phyloP scores from a whole-genome alignment of 139 green algal genomes.

The Chlamydomonas schloesseri region DNA sequence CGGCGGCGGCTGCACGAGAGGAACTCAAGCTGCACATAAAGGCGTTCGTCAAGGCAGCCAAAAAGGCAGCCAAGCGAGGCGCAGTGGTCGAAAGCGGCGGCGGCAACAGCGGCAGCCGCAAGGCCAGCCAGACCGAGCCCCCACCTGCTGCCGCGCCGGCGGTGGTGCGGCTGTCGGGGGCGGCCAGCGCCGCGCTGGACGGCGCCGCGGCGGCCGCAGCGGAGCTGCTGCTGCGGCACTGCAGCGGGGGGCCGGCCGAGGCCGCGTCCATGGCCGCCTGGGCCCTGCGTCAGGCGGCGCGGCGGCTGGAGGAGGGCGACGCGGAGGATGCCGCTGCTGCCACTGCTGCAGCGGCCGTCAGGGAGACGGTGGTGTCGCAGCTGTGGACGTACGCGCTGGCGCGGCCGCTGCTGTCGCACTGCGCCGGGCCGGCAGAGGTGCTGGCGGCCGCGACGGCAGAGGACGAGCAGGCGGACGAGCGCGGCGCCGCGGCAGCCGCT shows the following conservation, averaged over 20 bases:
- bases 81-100: no score
- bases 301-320: neutral
- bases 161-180: neutral
- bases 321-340: no score
- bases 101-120: no score
- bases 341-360: neutral
- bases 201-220: neutral
- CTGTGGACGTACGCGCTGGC: constrained; percentile 15
- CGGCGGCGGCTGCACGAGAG: no score
- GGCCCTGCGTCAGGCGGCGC: neutral
- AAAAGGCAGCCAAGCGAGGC: neutral
- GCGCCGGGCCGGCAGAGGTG: constrained; percentile 1
- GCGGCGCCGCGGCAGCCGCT: neutral
- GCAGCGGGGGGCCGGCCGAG: neutral
- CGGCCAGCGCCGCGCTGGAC: neutral
- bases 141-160: no score
- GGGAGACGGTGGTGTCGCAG: neutral
- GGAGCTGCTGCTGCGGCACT: neutral
- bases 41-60: neutral
- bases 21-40: no score
- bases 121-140: no score
- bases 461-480: neutral
- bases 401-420: neutral
- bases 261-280: neutral
- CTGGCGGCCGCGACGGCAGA: neutral